phyloP scores from a whole-genome alignment of 345 rosid species.

The Corchorus olitorius region DNA sequence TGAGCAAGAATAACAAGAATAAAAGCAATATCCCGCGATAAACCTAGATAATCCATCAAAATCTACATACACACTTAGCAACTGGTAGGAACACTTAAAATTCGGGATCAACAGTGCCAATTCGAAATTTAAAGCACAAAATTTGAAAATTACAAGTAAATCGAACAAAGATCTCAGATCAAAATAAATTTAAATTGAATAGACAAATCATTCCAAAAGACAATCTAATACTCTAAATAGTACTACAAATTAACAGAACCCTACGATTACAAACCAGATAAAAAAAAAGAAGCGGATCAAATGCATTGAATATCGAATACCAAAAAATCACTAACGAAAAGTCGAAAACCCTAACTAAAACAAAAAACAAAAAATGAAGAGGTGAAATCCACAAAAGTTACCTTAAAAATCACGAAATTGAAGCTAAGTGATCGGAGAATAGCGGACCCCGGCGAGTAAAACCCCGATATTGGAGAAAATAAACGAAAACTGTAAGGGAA shows the following conservation, averaged over 20 bases:
- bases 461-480: not conserved
- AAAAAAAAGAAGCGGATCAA: too few species aligned
- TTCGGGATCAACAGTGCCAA: not conserved
- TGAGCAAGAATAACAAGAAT: too few species aligned
- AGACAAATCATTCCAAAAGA: not conserved
- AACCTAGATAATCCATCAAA: not conserved
- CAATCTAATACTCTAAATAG: not conserved
- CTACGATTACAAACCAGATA: slow-evolving; percentile 14
- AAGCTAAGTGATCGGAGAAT: too few species aligned
- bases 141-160: not conserved
- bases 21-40: not conserved
- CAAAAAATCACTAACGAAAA: too few species aligned
- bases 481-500: slow-evolving; percentile 1
- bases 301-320: too few species aligned
- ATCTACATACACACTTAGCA: not conserved
- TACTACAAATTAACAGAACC: slow-evolving; percentile 31
- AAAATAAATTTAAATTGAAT: not conserved
- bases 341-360: too few species aligned
- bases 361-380: too few species aligned
- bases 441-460: too few species aligned
- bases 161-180: not conserved
- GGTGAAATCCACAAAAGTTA: too few species aligned
- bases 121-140: not conserved
- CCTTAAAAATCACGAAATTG: too few species aligned
- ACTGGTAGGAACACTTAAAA: not conserved